phyloP scores from a whole-genome alignment of 2,329 filamentous ascomycete species.

The Stemphylium lycopersici region DNA sequence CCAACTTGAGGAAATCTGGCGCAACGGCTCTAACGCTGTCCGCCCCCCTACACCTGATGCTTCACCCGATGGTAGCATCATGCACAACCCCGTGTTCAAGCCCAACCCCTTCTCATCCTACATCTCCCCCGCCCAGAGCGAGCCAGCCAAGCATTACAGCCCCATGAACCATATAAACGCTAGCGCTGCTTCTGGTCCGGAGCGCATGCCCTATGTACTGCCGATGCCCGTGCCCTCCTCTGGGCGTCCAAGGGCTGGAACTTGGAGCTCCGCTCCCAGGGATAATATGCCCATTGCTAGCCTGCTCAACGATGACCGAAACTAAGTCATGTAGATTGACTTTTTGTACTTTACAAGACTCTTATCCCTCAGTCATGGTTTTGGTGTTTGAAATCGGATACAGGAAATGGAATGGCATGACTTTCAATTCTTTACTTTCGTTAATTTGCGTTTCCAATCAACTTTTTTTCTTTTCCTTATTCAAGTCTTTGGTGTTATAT shows the following conservation, averaged over 20 bases:
- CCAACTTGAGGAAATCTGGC: conserved; percentile 74
- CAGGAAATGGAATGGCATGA: conserved; percentile 1
- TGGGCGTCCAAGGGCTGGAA: conserved; percentile 39
- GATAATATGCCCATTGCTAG: conserved; percentile 50
- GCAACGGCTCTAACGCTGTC: conserved; percentile 37
- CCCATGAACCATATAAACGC: conserved; percentile 38
- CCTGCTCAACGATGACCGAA: conserved; percentile 48
- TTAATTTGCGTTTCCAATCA: conserved; percentile 22
- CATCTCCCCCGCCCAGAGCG: conserved; percentile 36
- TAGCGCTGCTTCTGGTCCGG: conserved; percentile 41
- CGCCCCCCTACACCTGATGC: conserved; percentile 48
- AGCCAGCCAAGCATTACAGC: conserved; percentile 42
- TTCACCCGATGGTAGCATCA: conserved; percentile 47
- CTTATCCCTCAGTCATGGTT: neutral
- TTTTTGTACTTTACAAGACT: conserved; percentile 7
- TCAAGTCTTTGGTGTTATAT: neutral
- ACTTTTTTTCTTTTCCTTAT: neutral
- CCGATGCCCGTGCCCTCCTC: conserved; percentile 47
- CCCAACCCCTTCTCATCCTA: conserved; percentile 40
- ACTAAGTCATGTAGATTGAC: conserved; percentile 12
- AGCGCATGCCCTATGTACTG: conserved; percentile 46
- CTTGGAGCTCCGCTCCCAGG: conserved; percentile 46
- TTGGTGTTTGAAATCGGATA: conserved; percentile 1
- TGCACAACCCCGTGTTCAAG: conserved; percentile 42
- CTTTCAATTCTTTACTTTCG: conserved; percentile 31